A percentile compares a stretch with the other conserved stretches of the same genome.
Evolutionary conservation across 768 basidiomycete genomes (phyloP).

Genomic region (Melanogaster broomeanus): DNA sequence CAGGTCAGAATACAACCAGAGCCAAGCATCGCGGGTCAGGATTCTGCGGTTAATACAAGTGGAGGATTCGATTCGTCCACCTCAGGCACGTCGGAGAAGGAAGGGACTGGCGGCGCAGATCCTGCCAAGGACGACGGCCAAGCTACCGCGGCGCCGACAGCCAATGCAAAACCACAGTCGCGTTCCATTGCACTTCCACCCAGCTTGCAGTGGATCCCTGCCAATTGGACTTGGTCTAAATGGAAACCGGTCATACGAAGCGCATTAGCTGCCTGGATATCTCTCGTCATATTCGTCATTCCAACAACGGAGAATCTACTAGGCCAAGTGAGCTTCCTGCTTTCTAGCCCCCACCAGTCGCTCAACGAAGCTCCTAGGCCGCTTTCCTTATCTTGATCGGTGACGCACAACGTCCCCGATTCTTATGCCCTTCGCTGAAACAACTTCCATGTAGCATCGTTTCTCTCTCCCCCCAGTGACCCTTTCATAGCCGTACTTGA

Average conservation of each 20-base stretch:
- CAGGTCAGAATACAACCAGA: conserved; percentile 6
- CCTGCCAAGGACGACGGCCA: not conserved
- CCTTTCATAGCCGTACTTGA: conserved; percentile 71
- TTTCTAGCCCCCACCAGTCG: not conserved
- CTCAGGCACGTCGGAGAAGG: not conserved
- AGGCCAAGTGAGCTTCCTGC: conserved; percentile 50
- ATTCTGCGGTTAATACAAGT: too few species aligned
- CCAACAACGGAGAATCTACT: conserved; percentile 46
- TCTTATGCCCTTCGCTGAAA: not conserved
- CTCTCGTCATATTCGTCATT: conserved; percentile 59
- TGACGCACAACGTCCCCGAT: conserved; percentile 19
- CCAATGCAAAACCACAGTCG: not conserved
- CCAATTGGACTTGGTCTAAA: conserved; percentile 58
- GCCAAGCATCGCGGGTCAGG: not conserved
- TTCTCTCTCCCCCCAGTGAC: conserved; percentile 67
- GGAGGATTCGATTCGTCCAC: not conserved
- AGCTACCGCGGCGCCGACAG: not conserved
- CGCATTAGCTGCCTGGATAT: conserved; percentile 62
- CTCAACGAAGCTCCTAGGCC: conserved; percentile 42
- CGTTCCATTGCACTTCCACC: conserved; percentile 24
- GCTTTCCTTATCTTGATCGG: conserved; percentile 66
- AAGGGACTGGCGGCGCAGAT: not conserved
- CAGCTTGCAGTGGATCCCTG: conserved; percentile 54
- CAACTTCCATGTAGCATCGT: conserved; percentile 43
- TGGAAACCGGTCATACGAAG: conserved; percentile 66